These are phyloP conservation scores for Fusarium compactum DNA, from an alignment of 2,329 filamentous ascomycete genomes.

Conservation along the genomic window DNA sequence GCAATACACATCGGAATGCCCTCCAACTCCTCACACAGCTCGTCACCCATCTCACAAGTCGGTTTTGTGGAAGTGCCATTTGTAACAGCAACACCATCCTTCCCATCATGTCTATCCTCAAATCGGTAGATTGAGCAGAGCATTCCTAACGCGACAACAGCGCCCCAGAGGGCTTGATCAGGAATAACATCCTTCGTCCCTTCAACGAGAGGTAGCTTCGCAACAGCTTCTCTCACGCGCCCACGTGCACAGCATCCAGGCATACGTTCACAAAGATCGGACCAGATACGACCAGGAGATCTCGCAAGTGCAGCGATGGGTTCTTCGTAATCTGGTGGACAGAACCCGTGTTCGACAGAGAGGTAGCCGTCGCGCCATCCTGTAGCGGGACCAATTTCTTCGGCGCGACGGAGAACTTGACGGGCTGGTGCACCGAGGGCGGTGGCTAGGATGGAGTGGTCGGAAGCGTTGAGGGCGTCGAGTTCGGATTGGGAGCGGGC, in stretches of 20 bases:
- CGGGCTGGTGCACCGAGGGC: slow-evolving; percentile 66
- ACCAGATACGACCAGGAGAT: slow-evolving; percentile 66
- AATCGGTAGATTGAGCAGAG: slow-evolving; percentile 66
- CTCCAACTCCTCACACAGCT: slow-evolving; percentile 62
- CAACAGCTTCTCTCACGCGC: slow-evolving; percentile 63
- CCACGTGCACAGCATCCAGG: slow-evolving; percentile 64
- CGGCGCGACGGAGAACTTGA: slow-evolving; percentile 65
- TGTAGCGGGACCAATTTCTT: slow-evolving; percentile 63
- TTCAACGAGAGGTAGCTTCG: slow-evolving; percentile 61
- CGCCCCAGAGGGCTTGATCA: slow-evolving; percentile 65
- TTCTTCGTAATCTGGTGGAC: slow-evolving; percentile 63
- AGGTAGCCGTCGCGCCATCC: slow-evolving; percentile 62
- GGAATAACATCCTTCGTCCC: slow-evolving; percentile 64
- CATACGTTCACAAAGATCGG: slow-evolving; percentile 66
- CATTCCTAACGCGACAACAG: slow-evolving; percentile 64
- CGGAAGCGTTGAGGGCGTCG: slow-evolving; percentile 60
- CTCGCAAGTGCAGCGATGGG: slow-evolving; percentile 57
- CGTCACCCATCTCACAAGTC: slow-evolving; percentile 61
- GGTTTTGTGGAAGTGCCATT: slow-evolving; percentile 50
- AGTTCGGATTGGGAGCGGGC: slow-evolving; percentile 56
- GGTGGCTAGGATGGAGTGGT: slow-evolving; percentile 63
- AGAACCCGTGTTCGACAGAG: slow-evolving; percentile 62
- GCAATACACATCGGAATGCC: slow-evolving; percentile 63
- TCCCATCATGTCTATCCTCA: slow-evolving; percentile 64
- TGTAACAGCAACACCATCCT: slow-evolving; percentile 58